Base-by-base conservation (phyloP, 768 basidiomycete species). In the Collybiopsis luxurians region DNA sequence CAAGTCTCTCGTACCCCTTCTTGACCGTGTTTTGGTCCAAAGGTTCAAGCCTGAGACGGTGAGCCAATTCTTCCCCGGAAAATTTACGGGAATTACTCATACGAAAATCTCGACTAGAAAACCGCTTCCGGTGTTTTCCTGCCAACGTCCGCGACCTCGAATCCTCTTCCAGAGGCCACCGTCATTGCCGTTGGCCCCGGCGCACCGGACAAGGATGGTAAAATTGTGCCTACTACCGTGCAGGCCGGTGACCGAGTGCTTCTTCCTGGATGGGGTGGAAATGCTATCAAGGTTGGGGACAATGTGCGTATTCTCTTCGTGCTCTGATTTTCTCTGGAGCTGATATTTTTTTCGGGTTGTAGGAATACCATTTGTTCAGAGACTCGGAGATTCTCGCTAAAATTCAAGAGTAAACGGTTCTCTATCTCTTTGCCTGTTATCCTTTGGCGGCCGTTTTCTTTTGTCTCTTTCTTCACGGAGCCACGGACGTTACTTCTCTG, bases 11-110 rank as follows among this genome's bases (percentile, higher is more conserved):
- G 75, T 92, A 61, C 96, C 96, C 59, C 84, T 98, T 50, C 79
- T 98, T 55, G 96, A 98, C 86, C 92, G 96, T 62, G 92, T 98
- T 61, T 81, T 98, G 62, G 95, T 98, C 59, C 96, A 98, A 76
- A 84, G 95, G 56, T 96, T 96, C 86, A 98, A 98, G 80, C 79
- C 92, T 30, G 95, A 96, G 63, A 92, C 93, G 7, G 95, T 98
- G 66, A 59, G 90, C n/a, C n/a, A n/a, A n/a, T n/a, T n/a, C n/a
- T n/a, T n/a, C n/a, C 45, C 34, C 30, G 6, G 9, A n/a, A 13
- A 12, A 11, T 23, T 21, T 38, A 17, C 34, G 17, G 31, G 38
- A 6, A 24, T 43, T 53, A 53, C 38, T 54, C 39, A n/a, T 39
- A 19, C 34, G 10, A 53, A 17, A 40, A 34, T 24, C 15, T 17